Conservation (phyloP, 2,329 filamentous ascomycete genomes). For the Trichoderma sp. region DNA sequence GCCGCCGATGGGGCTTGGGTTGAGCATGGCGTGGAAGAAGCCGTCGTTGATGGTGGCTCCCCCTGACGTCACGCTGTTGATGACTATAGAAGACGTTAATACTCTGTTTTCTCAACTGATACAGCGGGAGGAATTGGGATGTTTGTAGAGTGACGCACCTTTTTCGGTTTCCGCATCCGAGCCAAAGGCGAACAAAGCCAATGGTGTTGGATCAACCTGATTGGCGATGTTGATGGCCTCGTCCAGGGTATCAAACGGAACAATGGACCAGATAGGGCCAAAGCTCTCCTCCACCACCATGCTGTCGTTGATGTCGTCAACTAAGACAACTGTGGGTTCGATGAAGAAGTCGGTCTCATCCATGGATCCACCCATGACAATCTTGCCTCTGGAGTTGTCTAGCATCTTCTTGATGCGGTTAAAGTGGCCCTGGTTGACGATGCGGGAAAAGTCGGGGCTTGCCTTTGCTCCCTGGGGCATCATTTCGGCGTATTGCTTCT, state of each 20-base stretch:
- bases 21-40: constrained; percentile 43
- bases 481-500: constrained; percentile 69
- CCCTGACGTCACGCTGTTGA: constrained; percentile 44
- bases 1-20: constrained; percentile 48
- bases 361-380: constrained; percentile 80
- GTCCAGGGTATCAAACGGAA: constrained; percentile 76
- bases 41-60: constrained; percentile 52
- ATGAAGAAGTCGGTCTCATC: constrained; percentile 81
- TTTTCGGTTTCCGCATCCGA: constrained; percentile 73
- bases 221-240: constrained; percentile 83
- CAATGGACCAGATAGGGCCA: constrained; percentile 83
- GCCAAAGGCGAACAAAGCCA: constrained; percentile 84
- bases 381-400: constrained; percentile 77
- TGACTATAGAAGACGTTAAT: constrained; percentile 30
- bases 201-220: constrained; percentile 75
- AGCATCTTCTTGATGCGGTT: constrained; percentile 85
- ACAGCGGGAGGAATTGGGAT: neutral
- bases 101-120: neutral
- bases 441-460: constrained; percentile 75
- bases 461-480: constrained; percentile 77
- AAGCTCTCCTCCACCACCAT: constrained; percentile 85
- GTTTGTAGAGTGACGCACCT: constrained; percentile 45
- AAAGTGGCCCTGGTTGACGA: constrained; percentile 80
- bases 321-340: constrained; percentile 87
- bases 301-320: constrained; percentile 68